These are phyloP conservation scores for Fusarium incarnatum DNA, from an alignment of 2,329 filamentous ascomycete species.

Conservation along the genomic window DNA sequence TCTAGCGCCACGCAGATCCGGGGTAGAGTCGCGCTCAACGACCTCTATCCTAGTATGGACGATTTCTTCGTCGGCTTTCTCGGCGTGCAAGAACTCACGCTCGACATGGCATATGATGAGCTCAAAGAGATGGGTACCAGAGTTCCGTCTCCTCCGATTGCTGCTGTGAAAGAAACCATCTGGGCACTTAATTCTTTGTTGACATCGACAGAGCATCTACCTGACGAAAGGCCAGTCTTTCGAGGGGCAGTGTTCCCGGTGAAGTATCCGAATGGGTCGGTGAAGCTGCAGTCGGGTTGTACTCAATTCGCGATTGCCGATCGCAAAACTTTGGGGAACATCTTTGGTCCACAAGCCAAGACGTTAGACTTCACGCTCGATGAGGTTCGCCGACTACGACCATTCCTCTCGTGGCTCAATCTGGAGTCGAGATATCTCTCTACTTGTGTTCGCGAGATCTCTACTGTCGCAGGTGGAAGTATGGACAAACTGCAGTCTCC, in stretches of 20 bases:
- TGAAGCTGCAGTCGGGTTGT: slow-evolving; percentile 17
- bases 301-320: slow-evolving; percentile 52
- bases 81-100: slow-evolving; percentile 46
- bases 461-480: slow-evolving; percentile 39
- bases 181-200: slow-evolving; percentile 52
- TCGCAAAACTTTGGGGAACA: slow-evolving; percentile 42
- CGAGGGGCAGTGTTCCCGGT: slow-evolving; percentile 42
- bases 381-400: slow-evolving; percentile 47
- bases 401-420: slow-evolving; percentile 51
- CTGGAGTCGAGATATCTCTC: slow-evolving; percentile 52
- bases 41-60: slow-evolving; percentile 47
- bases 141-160: slow-evolving; percentile 5
- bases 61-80: slow-evolving; percentile 49
- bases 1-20: slow-evolving; percentile 47
- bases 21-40: slow-evolving; percentile 45
- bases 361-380: slow-evolving; percentile 53
- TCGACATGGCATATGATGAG: slow-evolving; percentile 50
- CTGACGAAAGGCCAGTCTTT: slow-evolving; percentile 21
- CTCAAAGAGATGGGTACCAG: slow-evolving; percentile 39
- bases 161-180: slow-evolving; percentile 49
- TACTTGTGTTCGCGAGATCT: slow-evolving; percentile 49
- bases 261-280: slow-evolving; percentile 30
- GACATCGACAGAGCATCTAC: not conserved
- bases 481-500: slow-evolving; percentile 37
- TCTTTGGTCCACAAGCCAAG: slow-evolving; percentile 48